Base-by-base conservation (phyloP, 1,284 basidiomycete genomes). In the Marasmius sp. region DNA sequence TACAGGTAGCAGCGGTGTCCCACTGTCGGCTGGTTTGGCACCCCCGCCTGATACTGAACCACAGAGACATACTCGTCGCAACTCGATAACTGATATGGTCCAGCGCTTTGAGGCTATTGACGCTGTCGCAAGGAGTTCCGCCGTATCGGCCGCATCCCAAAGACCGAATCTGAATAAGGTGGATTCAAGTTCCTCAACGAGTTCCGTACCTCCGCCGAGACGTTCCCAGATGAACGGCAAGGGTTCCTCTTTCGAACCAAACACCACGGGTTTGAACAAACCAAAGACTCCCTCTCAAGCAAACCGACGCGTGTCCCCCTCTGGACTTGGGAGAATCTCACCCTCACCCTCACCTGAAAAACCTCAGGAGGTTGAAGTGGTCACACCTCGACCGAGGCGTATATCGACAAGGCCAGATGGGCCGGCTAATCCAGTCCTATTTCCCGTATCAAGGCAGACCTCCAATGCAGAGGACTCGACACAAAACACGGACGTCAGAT, bases 1-100 rank as follows among this genome's bases (percentile, higher is more conserved):
- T 8, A 66, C 76, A 38, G 76, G 76, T 61, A 69, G 68, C 58
- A 27, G 58, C 71, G 37, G 60, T 78, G 48, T 65, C 69, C 14
- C 65, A 5, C 27, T 74, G 10, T 67, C 75, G n/a, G 70, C 76
- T 43, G 73, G 72, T 22, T 73, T 85, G 10, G 68, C 76, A 41
- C 77, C 83, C 43, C 82, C 83, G 2, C 75, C 74, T 53, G 78
- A 80, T 16, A 53, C 68, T 8, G 77, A 72, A 55, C 74, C 77
- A 47, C 79, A 79, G 33, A 68, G 73, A 12, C 67, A 59, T 8
- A 63, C 69, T 8, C 81, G 91, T 20, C 80, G 91, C 52, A 89
- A 86, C 16, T 93, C 92, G 0, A 93, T 93, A 64, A 85, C 91
- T 52, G 86, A 93, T 68, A 91, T 93, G 83, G 92, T 93, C 20